Percentiles rank a stretch among this genome's conserved stretches.
phyloP scores from a whole-genome alignment of 148 eudicot genomes.

The Rhododendron simsii region DNA sequence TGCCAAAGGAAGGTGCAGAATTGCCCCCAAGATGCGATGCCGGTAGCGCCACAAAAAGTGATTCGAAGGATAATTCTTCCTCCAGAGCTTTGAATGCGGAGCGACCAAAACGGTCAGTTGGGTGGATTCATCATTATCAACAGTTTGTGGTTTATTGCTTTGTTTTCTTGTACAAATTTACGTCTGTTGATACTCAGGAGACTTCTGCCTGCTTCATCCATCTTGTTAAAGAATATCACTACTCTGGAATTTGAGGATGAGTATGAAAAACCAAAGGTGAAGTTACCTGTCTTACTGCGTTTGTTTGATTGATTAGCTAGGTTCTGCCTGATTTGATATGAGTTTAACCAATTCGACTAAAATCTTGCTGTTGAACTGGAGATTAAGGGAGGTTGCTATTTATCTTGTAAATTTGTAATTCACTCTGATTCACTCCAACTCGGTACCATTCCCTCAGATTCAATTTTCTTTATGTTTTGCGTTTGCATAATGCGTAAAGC shows the following conservation, averaged over 20 bases:
- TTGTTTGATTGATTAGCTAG: not conserved
- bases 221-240: constrained; percentile 51
- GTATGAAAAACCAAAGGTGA: constrained; percentile 49
- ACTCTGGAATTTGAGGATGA: constrained; percentile 44
- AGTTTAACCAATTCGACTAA: not conserved
- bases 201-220: constrained; percentile 76
- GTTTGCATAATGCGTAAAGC: not conserved
- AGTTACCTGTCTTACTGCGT: not conserved
- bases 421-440: not conserved
- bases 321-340: not conserved
- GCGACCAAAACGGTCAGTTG: constrained; percentile 60
- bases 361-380: not conserved
- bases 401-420: too few species aligned
- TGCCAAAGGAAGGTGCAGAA: constrained; percentile 28
- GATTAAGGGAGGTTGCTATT: not conserved
- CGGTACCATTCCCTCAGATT: not conserved
- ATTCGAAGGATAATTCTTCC: constrained; percentile 4
- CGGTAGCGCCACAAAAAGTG: constrained; percentile 13
- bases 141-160: not conserved
- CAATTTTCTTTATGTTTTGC: not conserved
- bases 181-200: constrained; percentile 51
- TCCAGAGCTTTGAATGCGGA: constrained; percentile 21
- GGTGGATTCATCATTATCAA: not conserved
- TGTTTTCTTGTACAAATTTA: not conserved
- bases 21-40: constrained; percentile 9